A percentile compares a stretch with the other conserved stretches of the same genome.
phyloP scores from a whole-genome alignment of 2,329 filamentous ascomycete genomes.

The Torrubiellomyces zombiae region DNA sequence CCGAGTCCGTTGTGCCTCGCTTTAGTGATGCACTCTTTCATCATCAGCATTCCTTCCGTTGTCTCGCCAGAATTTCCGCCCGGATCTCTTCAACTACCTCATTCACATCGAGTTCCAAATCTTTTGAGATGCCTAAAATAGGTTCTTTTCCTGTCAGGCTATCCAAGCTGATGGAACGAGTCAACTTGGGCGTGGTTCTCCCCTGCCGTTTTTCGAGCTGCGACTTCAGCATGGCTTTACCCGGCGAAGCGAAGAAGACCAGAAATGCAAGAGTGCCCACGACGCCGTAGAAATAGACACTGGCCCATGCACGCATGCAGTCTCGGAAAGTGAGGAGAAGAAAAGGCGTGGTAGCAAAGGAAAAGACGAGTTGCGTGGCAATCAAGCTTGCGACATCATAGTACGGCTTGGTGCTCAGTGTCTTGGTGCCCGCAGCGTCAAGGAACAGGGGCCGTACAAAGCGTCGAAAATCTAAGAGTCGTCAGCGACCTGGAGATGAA shows the following conservation, averaged over 20 bases:
- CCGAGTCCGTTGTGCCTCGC: too few species aligned
- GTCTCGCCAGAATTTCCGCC: conserved; percentile 46
- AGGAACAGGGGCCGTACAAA: conserved; percentile 87
- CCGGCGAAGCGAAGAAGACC: conserved; percentile 65
- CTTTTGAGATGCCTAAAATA: conserved; percentile 61
- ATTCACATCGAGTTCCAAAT: conserved; percentile 58
- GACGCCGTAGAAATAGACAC: conserved; percentile 78
- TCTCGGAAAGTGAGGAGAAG: conserved; percentile 58
- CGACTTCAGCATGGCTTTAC: conserved; percentile 42
- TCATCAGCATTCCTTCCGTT: conserved; percentile 13
- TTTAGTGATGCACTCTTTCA: not conserved
- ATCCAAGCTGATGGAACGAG: conserved; percentile 39
- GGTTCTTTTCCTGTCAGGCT: conserved; percentile 40
- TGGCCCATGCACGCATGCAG: conserved; percentile 61
- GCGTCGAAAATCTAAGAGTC: conserved; percentile 59
- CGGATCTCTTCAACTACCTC: conserved; percentile 63
- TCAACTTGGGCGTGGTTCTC: conserved; percentile 26
- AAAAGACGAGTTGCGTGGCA: conserved; percentile 65
- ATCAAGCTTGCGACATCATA: conserved; percentile 70
- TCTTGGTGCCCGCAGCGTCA: conserved; percentile 52
- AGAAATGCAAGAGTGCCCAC: conserved; percentile 48
- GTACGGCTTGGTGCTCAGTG: conserved; percentile 58
- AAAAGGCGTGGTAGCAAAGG: conserved; percentile 73
- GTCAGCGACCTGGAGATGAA: not conserved
- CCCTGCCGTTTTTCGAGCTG: conserved; percentile 40